Percentiles rank a stretch among this genome's conserved stretches.
Evolutionary conservation across 2,329 filamentous ascomycete species (phyloP).

Genomic region (Epichloe elymi): DNA sequence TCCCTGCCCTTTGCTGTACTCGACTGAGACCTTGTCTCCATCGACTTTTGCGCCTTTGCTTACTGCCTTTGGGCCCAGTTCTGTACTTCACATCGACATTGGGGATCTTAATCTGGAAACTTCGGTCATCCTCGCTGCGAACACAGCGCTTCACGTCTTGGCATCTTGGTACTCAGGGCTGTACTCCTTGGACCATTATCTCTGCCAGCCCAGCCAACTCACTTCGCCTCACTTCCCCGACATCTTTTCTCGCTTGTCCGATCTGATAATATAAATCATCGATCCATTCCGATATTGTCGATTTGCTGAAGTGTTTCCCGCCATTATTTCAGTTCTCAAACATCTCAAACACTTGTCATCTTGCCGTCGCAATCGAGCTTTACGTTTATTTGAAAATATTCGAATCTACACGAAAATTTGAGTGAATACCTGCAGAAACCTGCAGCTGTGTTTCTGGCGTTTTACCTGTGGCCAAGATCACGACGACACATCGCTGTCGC

Average conservation of each 20-base stretch:
- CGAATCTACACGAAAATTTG: background rate
- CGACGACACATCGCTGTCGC: background rate
- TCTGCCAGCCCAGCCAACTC: background rate
- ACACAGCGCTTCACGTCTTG: background rate
- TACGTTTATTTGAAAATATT: background rate
- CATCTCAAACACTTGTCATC: too few relatives aligned
- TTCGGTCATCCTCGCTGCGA: background rate
- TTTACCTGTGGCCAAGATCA: background rate
- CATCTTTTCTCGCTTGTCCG: background rate
- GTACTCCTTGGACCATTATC: background rate
- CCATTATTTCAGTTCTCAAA: too few relatives aligned
- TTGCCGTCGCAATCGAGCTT: background rate
- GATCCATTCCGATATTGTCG: background rate
- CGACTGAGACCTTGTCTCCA: too few relatives aligned
- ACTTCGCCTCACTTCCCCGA: background rate
- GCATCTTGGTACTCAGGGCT: background rate
- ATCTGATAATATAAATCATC: background rate
- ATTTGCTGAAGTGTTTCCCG: too few relatives aligned
- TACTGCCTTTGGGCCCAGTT: too few relatives aligned
- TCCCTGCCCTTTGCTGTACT: too few relatives aligned
- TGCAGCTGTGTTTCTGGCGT: too few relatives aligned
- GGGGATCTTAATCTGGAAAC: too few relatives aligned
- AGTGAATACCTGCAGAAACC: background rate
- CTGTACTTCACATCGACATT: too few relatives aligned
- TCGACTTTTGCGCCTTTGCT: too few relatives aligned